Conservation (phyloP, 2,329 filamentous ascomycete species). For the Botrytis galanthina region DNA sequence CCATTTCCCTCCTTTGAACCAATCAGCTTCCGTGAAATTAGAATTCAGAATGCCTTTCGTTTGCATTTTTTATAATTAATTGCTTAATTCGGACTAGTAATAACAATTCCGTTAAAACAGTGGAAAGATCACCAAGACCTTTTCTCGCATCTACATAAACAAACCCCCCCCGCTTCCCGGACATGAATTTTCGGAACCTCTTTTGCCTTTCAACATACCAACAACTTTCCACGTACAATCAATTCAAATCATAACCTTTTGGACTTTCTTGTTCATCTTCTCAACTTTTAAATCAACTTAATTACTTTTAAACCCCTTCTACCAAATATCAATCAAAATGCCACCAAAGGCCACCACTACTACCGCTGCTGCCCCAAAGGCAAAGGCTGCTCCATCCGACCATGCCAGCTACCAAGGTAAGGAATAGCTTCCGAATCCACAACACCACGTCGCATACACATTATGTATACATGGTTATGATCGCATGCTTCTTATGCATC, state of each 20-base stretch:
- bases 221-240: neutral
- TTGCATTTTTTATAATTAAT: constrained; percentile 17
- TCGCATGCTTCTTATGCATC: constrained; percentile 56
- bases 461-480: constrained; percentile 41
- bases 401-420: constrained; percentile 66
- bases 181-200: constrained; percentile 14
- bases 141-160: constrained; percentile 19
- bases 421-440: constrained; percentile 46
- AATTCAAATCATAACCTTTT: neutral
- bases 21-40: neutral
- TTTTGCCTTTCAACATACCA: constrained; percentile 1
- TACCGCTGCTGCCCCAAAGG: constrained; percentile 48
- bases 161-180: constrained; percentile 13
- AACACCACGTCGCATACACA: constrained; percentile 46
- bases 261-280: neutral
- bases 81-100: constrained; percentile 17
- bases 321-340: constrained; percentile 47
- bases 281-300: constrained; percentile 5
- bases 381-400: constrained; percentile 51
- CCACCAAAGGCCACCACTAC: constrained; percentile 63
- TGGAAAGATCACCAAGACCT: constrained; percentile 16
- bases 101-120: neutral
- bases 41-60: constrained; percentile 12
- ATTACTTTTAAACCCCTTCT: neutral
- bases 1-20: constrained; percentile 6